A percentile compares a stretch with the other conserved stretches of the same genome.
phyloP scores from a whole-genome alignment of 2,329 filamentous ascomycete species.

The Colletotrichum graminicola region DNA sequence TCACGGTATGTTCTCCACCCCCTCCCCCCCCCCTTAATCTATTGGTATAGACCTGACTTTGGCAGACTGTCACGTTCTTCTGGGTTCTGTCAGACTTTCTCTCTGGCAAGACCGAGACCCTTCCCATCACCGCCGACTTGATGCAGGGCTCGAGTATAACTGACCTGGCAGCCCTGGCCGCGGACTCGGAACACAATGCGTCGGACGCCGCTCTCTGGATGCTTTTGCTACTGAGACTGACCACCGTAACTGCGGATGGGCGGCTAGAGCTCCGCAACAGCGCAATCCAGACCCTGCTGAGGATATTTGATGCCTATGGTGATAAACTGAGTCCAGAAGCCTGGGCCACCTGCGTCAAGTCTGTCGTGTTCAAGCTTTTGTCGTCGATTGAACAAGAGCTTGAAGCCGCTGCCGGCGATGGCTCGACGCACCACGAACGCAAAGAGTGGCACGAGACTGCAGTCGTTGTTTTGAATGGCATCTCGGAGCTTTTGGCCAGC shows the following conservation, averaged over 20 bases:
- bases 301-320: constrained; percentile 93
- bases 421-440: constrained; percentile 49
- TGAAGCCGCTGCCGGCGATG: constrained; percentile 54
- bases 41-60: constrained; percentile 40
- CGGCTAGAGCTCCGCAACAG: constrained; percentile 84
- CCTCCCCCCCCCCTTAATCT: constrained; percentile 23
- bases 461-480: constrained; percentile 78
- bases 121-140: constrained; percentile 69
- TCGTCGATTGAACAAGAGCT: constrained; percentile 75
- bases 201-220: constrained; percentile 84
- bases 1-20: constrained; percentile 74
- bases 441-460: constrained; percentile 81
- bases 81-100: constrained; percentile 96
- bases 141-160: constrained; percentile 62
- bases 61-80: constrained; percentile 89
- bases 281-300: constrained; percentile 89
- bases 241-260: constrained; percentile 77
- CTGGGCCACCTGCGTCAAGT: constrained; percentile 86
- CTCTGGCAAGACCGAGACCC: constrained; percentile 68
- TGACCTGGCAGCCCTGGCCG: constrained; percentile 70
- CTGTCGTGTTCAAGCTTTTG: constrained; percentile 83
- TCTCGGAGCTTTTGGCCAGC: constrained; percentile 78
- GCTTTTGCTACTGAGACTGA: constrained; percentile 77
- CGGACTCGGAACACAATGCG: constrained; percentile 68
- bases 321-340: constrained; percentile 81